Percentiles rank a stretch among this genome's conserved stretches.
phyloP scores from a whole-genome alignment of 345 rosid genomes.

The Excoecaria cochinchinensis region DNA sequence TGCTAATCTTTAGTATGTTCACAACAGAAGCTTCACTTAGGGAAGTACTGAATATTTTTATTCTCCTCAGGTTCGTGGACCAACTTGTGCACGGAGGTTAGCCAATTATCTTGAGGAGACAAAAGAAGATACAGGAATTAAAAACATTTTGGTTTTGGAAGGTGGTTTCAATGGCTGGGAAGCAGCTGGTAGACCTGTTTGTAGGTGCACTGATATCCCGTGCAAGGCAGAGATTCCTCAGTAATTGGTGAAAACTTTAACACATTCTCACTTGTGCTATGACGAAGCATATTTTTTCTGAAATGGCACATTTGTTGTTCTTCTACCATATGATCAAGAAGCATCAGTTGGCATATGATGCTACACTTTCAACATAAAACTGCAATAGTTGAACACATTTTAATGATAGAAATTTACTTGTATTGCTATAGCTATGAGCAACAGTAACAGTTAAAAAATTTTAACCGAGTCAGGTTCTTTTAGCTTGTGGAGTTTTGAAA shows the following conservation, averaged over 20 bases:
- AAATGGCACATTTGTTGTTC: no score
- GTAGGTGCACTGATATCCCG: conserved; percentile 64
- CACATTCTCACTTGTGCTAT: no score
- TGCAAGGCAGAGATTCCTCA: conserved; percentile 51
- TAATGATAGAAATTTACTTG: no score
- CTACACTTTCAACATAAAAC: no score
- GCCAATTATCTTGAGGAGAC: conserved; percentile 63
- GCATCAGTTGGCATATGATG: no score
- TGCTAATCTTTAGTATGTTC: background rate
- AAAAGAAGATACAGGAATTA: conserved; percentile 68
- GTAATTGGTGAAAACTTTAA: background rate
- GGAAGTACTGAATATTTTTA: background rate
- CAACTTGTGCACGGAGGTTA: conserved; percentile 78
- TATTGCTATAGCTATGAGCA: no score
- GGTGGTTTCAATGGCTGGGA: conserved; percentile 92
- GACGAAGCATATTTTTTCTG: no score
- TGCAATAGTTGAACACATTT: no score
- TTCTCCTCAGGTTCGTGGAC: conserved; percentile 75
- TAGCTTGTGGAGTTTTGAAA: no score
- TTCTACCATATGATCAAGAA: no score
- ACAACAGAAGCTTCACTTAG: background rate
- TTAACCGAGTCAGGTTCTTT: no score
- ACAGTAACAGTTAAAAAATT: no score
- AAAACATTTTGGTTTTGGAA: conserved; percentile 64
- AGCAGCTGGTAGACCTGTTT: conserved; percentile 80